Base-by-base conservation (phyloP, 495 filamentous ascomycete species). In the Xylaria scruposa region DNA sequence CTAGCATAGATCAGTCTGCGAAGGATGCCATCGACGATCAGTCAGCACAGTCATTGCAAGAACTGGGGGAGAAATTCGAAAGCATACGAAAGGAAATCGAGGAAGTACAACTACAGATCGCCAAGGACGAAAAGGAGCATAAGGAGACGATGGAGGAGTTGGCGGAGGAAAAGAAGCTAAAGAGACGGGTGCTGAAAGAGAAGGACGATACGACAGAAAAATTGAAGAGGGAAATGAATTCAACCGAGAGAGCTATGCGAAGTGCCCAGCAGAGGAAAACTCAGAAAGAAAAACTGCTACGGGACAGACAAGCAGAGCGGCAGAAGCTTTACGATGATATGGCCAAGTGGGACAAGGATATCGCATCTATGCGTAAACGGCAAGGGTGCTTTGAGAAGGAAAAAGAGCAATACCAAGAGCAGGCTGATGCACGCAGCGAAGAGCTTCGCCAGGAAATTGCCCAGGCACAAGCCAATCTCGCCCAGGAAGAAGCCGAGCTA, bases 161-260 rank as follows among this genome's bases (percentile, higher is more conserved):
- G 67, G 88, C 91, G 69, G 81, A 81, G 17, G 82, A 90, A 40
- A 89, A 94, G 67, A 93, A 95, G 72, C 87, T 90, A 42, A 88
- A 97, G 74, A 90, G 83, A 76, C 90, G 91, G 75, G 85, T 89
- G 49, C 86, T 94, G 49, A 94, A 91, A 77, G 93, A 97, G 73
- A 94, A 93, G 78, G 94, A 97, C 71, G 93, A 97, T 70, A 89
- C 88, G 36, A 95, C 90, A n/a, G 89, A 91, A 58, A 91, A 92
- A 76, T 79, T 97, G 38, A 92, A 91, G 76, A 92, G 91, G 68
- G 92, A 97, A 74, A 92, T 95, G 40, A 89, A 92, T 59, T 88
- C 88, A 38, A 85, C 96, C 29, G 94, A 97, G 75, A 90, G 93
- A 40, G 84, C 91, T 62, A 98, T 97, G 81, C 87, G 93, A 63